Conservation (phyloP, 1,139 yeast species). For the Spathaspora sp. region DNA sequence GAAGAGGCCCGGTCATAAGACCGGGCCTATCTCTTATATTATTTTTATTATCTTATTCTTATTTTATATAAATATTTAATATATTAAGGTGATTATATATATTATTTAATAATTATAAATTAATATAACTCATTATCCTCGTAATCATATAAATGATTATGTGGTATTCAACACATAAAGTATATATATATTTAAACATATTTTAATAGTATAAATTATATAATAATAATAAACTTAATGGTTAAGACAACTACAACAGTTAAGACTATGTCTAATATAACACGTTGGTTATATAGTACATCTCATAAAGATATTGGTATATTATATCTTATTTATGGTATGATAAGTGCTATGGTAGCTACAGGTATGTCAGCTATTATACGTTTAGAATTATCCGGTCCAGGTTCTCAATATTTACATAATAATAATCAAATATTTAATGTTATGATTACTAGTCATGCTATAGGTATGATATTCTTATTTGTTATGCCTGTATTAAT, state of each 20-base stretch:
- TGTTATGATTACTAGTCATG: constrained; percentile 17
- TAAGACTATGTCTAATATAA: neutral
- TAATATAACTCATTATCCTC: too few relatives aligned
- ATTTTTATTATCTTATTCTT: too few relatives aligned
- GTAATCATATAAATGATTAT: too few relatives aligned
- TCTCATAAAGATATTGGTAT: constrained; percentile 9
- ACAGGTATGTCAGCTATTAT: constrained; percentile 18
- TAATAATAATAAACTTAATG: too few relatives aligned
- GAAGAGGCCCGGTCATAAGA: too few relatives aligned
- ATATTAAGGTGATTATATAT: too few relatives aligned
- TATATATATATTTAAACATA: too few relatives aligned
- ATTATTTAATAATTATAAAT: too few relatives aligned
- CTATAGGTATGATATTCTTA: constrained; percentile 17
- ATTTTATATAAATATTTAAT: too few relatives aligned
- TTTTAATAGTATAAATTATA: too few relatives aligned
- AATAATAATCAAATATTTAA: constrained; percentile 17
- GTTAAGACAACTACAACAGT: neutral
- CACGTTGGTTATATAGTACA: constrained; percentile 7
- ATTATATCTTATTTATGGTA: constrained; percentile 8
- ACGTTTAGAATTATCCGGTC: constrained; percentile 17
- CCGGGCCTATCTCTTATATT: too few relatives aligned
- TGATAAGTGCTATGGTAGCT: constrained; percentile 13
- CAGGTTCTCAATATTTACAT: constrained; percentile 13
- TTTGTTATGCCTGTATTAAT: constrained; percentile 16
- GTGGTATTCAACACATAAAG: too few relatives aligned